Evolutionary conservation across 2,329 filamentous ascomycete species (phyloP).

Genomic region (Graphiopsis chlorocephala): DNA sequence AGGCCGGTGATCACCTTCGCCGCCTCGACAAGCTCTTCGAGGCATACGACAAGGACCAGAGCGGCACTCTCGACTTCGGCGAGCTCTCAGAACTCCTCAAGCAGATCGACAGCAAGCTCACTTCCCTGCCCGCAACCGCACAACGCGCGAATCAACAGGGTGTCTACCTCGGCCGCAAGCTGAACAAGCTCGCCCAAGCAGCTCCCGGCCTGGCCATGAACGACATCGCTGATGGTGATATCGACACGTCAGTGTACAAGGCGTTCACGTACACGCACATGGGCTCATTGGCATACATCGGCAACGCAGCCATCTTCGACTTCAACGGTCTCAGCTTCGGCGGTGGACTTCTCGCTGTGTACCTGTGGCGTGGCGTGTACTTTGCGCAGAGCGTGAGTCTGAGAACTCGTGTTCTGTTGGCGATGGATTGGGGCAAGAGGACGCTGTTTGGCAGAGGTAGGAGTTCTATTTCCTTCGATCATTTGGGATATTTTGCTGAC

Average conservation of each 20-base stretch:
- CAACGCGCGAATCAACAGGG: conserved; percentile 97
- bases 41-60: conserved; percentile 89
- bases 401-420: conserved; percentile 79
- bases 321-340: conserved; percentile 73
- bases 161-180: conserved; percentile 84
- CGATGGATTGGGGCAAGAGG: conserved; percentile 99
- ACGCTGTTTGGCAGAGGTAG: conserved; percentile 91
- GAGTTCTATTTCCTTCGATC: conserved; percentile 33
- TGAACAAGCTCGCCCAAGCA: conserved; percentile 83
- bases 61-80: conserved; percentile 88
- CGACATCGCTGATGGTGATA: conserved; percentile 79
- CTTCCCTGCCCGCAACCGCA: conserved; percentile 88
- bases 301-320: conserved; percentile 95
- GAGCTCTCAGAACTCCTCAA: conserved; percentile 84
- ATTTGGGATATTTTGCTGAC: conserved; percentile 17
- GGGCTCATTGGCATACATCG: conserved; percentile 89
- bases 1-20: conserved; percentile 80
- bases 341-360: conserved; percentile 88
- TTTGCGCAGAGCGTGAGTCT: conserved; percentile 97
- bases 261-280: conserved; percentile 93
- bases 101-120: conserved; percentile 93
- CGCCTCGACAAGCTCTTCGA: conserved; percentile 88
- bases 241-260: conserved; percentile 89
- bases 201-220: conserved; percentile 74
- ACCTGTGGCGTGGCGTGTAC: conserved; percentile 93